Evolutionary conservation across 495 filamentous ascomycete species (phyloP).

Genomic region (Neurospora sp.): DNA sequence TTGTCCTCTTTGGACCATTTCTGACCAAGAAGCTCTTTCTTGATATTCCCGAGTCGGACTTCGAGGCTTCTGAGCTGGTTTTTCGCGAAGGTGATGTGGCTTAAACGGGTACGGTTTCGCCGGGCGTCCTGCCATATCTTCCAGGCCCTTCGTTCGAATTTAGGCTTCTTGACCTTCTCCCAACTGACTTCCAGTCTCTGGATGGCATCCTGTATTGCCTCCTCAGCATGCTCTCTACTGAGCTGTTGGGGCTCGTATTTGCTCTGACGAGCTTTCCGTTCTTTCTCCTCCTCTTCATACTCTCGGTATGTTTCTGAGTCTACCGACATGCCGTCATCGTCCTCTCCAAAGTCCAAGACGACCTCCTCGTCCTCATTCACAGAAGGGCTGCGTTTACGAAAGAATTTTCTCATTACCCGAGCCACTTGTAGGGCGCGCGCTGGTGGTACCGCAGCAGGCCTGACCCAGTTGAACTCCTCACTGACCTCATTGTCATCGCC

Average conservation of each 20-base stretch:
- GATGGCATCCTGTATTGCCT: constrained; percentile 45
- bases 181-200: constrained; percentile 45
- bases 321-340: constrained; percentile 53
- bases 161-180: constrained; percentile 44
- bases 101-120: constrained; percentile 11
- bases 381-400: constrained; percentile 13
- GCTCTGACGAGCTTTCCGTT: constrained; percentile 1
- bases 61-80: constrained; percentile 20
- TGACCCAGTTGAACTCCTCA: constrained; percentile 17
- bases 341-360: constrained; percentile 59
- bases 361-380: constrained; percentile 37
- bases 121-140: constrained; percentile 49
- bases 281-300: constrained; percentile 29
- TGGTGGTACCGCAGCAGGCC: constrained; percentile 11
- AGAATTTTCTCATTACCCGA: constrained; percentile 26
- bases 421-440: constrained; percentile 35
- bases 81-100: constrained; percentile 12
- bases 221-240: constrained; percentile 35
- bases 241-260: constrained; percentile 17
- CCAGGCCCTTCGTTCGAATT: constrained; percentile 42
- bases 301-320: constrained; percentile 32
- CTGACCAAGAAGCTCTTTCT: constrained; percentile 37
- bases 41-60: constrained; percentile 39
- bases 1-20: constrained; percentile 38
- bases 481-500: not conserved